A percentile compares a stretch with the other conserved stretches of the same genome.
phyloP scores from a whole-genome alignment of 257 asterid species.

The Capsicum chinense region DNA sequence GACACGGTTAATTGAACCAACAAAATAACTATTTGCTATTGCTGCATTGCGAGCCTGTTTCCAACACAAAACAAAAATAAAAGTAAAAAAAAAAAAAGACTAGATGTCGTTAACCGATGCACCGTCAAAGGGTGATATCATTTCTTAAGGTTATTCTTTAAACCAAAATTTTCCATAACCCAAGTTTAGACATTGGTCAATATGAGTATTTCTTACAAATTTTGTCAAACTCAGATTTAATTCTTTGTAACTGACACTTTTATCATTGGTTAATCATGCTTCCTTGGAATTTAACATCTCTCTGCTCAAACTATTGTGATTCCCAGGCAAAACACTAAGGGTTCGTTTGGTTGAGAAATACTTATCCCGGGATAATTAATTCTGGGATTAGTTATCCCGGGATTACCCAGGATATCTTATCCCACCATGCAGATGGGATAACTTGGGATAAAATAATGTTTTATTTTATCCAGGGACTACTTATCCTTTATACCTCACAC shows the following conservation, averaged over 20 bases:
- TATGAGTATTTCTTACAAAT: neutral
- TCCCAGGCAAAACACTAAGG: neutral
- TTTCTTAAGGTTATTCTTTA: neutral
- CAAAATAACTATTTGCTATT: constrained; percentile 86
- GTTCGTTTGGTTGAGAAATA: too few species aligned
- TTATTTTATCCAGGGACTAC: too few species aligned
- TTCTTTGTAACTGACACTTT: neutral
- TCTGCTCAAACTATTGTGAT: neutral
- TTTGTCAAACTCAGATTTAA: neutral
- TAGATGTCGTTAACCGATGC: neutral
- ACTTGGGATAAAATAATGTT: too few species aligned
- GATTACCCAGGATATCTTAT: too few species aligned
- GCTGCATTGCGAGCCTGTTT: constrained; percentile 95
- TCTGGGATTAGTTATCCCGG: too few species aligned
- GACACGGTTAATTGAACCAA: constrained; percentile 85
- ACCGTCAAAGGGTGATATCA: neutral
- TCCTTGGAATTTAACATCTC: neutral
- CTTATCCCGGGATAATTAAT: too few species aligned
- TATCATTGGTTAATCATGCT: neutral
- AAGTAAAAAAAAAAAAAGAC: neutral
- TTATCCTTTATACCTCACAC: too few species aligned
- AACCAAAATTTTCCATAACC: neutral
- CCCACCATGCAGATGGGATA: too few species aligned
- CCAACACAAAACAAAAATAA: constrained; percentile 32
- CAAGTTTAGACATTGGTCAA: constrained; percentile 19